These are phyloP conservation scores for Blumeria graminis DNA, from an alignment of 2,329 filamentous ascomycete genomes.

Conservation along the genomic window DNA sequence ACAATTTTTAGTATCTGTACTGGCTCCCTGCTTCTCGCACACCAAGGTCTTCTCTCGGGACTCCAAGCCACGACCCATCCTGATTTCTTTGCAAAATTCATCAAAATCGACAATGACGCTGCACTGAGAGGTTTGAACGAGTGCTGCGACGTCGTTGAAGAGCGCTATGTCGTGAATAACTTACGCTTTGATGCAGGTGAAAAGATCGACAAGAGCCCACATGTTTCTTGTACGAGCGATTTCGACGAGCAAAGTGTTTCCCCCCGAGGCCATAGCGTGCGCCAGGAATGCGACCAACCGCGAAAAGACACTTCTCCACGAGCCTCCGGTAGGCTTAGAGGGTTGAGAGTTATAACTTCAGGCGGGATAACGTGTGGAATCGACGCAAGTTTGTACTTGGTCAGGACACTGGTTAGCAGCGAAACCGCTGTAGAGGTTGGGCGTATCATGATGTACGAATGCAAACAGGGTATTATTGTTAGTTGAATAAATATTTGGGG, in stretches of 20 bases:
- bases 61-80: conserved; percentile 64
- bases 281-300: conserved; percentile 47
- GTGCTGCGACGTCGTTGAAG: conserved; percentile 63
- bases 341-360: conserved; percentile 51
- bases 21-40: conserved; percentile 52
- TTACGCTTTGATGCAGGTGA: conserved; percentile 55
- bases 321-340: conserved; percentile 32
- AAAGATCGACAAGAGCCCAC: conserved; percentile 58
- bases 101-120: conserved; percentile 56
- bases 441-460: conserved; percentile 54
- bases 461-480: conserved; percentile 67
- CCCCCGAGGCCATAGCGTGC: conserved; percentile 66
- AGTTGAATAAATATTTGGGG: conserved; percentile 50
- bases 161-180: conserved; percentile 78
- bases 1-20: conserved; percentile 63
- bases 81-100: conserved; percentile 56
- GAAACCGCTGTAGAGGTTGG: conserved; percentile 55
- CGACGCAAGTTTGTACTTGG: conserved; percentile 65
- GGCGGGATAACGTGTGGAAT: conserved; percentile 59
- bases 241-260: conserved; percentile 35
- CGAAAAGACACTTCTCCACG: conserved; percentile 63
- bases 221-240: conserved; percentile 53
- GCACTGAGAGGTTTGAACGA: conserved; percentile 45
- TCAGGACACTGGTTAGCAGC: conserved; percentile 59
- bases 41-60: conserved; percentile 54